A percentile compares a stretch with the other conserved stretches of the same genome.
Evolutionary conservation across 1,284 basidiomycete genomes (phyloP).

Genomic region (Apiotrichum domesticum): DNA sequence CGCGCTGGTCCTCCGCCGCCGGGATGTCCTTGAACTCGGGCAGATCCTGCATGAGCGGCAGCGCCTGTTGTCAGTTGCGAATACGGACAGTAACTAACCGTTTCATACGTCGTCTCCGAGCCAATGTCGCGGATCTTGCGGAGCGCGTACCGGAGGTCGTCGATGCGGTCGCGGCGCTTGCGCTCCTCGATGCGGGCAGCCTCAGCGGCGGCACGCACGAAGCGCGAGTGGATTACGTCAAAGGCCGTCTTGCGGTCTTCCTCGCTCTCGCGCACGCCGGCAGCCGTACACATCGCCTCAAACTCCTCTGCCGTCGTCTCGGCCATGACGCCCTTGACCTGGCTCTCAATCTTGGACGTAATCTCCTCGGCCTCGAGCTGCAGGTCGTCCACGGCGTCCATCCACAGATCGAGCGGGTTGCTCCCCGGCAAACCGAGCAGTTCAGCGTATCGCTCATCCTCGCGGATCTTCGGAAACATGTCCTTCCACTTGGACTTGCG

Average conservation of each 20-base stretch:
- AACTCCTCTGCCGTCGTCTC: constrained; percentile 52
- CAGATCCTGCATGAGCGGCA: constrained; percentile 69
- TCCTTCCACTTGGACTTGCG: constrained; percentile 87
- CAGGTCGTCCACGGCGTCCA: constrained; percentile 82
- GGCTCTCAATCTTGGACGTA: constrained; percentile 54
- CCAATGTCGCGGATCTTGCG: constrained; percentile 80
- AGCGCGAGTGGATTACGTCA: constrained; percentile 59
- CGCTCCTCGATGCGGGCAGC: constrained; percentile 76
- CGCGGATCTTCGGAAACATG: constrained; percentile 66
- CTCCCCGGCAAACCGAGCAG: constrained; percentile 88
- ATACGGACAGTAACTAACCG: constrained; percentile 50
- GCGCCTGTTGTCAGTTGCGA: constrained; percentile 49
- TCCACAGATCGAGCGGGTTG: constrained; percentile 90
- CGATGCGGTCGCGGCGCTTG: constrained; percentile 76
- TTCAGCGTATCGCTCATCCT: constrained; percentile 73
- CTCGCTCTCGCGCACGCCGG: constrained; percentile 45
- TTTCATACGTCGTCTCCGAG: constrained; percentile 65
- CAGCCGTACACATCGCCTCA: constrained; percentile 50
- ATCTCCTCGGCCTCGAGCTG: constrained; percentile 78
- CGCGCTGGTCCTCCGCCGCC: constrained; percentile 64
- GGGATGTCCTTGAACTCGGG: constrained; percentile 76
- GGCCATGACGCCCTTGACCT: constrained; percentile 31
- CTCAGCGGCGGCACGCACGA: constrained; percentile 67
- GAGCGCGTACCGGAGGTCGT: constrained; percentile 91
- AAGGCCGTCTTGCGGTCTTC: constrained; percentile 57